Percentiles rank a stretch among this genome's conserved stretches.
These are phyloP conservation scores for Sarcodon sp. DNA, from an alignment of 768 basidiomycete genomes.

Conservation along the genomic window DNA sequence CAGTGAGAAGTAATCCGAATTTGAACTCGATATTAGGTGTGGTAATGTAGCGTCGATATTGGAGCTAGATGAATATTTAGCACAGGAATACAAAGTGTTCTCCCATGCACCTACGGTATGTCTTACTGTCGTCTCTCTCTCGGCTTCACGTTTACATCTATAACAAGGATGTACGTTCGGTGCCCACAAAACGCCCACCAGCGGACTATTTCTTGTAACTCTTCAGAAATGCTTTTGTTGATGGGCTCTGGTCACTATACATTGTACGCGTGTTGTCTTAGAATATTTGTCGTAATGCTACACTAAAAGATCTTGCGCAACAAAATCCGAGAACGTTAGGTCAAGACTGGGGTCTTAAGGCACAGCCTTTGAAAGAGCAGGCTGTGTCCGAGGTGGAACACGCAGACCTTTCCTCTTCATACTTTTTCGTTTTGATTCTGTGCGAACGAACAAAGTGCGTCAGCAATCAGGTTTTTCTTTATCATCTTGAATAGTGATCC, in stretches of 20 bases:
- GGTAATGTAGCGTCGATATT: conserved; percentile 95
- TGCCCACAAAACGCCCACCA: conserved; percentile 75
- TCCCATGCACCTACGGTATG: conserved; percentile 76
- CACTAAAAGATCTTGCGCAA: too few relatives aligned
- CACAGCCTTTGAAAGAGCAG: too few relatives aligned
- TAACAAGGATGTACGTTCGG: conserved; percentile 62
- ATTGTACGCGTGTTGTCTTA: too few relatives aligned
- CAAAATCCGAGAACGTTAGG: too few relatives aligned
- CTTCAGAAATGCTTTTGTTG: neutral
- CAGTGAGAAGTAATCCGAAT: neutral
- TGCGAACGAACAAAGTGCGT: neutral
- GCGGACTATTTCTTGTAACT: conserved; percentile 74
- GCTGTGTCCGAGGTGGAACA: conserved; percentile 35
- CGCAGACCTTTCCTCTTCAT: conserved; percentile 69
- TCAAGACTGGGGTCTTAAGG: too few relatives aligned
- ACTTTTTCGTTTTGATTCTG: conserved; percentile 63
- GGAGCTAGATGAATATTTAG: conserved; percentile 85
- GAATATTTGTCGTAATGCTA: too few relatives aligned
- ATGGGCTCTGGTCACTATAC: too few relatives aligned
- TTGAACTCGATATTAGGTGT: conserved; percentile 37
- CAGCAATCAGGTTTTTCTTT: neutral
- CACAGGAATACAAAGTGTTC: conserved; percentile 95
- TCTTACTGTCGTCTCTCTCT: conserved; percentile 2
- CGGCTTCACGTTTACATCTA: neutral
- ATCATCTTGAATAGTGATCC: conserved; percentile 16